Conservation (phyloP, 139 green algal genomes). For the Medakamo hakoo region DNA sequence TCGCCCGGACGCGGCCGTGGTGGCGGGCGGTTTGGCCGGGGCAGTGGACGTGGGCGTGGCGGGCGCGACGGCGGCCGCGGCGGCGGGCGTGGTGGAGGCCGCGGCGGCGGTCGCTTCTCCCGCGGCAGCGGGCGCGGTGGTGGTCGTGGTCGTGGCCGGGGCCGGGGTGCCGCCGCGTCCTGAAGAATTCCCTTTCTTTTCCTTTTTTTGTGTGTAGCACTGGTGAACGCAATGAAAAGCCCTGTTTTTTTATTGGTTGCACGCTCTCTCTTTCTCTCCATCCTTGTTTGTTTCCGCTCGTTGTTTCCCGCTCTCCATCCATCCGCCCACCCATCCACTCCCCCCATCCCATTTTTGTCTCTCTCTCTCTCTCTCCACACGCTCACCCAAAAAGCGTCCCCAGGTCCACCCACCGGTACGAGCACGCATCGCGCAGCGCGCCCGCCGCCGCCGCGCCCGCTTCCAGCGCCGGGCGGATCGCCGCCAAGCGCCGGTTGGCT, state of each 20-base stretch:
- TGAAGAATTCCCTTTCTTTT: neutral
- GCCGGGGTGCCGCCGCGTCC: neutral
- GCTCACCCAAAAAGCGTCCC: constrained; percentile 25
- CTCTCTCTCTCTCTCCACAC: neutral
- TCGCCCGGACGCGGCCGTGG: too few relatives aligned
- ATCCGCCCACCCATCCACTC: neutral
- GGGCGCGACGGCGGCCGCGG: too few relatives aligned
- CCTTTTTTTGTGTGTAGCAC: neutral
- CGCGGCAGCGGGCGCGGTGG: too few relatives aligned
- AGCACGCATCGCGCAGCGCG: constrained; percentile 20
- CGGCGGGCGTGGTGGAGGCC: neutral
- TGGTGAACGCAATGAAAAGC: too few relatives aligned
- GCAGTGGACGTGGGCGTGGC: neutral
- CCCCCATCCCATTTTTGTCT: neutral
- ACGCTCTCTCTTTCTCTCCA: neutral
- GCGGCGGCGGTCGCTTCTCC: neutral
- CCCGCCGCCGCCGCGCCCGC: constrained; percentile 21
- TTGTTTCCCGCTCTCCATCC: neutral
- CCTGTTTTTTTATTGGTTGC: neutral
- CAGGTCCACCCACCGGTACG: constrained; percentile 57
- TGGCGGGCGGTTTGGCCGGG: too few relatives aligned
- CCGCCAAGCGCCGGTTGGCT: constrained; percentile 10
- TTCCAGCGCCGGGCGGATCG: constrained; percentile 19
- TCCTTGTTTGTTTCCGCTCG: neutral
- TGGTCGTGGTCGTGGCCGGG: too few relatives aligned